These are phyloP conservation scores for Lithocarpus polystachyus DNA, from an alignment of 306 rosid species.

Conservation along the genomic window DNA sequence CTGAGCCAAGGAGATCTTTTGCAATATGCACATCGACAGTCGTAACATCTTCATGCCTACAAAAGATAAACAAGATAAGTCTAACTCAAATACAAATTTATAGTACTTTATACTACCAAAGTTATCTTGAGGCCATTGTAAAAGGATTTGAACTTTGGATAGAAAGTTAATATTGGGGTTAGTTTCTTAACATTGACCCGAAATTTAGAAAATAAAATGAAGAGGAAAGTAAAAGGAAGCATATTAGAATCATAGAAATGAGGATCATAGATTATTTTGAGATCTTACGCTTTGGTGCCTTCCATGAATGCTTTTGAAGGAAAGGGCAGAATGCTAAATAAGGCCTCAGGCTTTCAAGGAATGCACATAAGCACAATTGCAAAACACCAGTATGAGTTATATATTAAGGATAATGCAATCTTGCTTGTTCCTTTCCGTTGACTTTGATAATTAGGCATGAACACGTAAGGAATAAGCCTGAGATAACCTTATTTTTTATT, in stretches of 20 bases:
- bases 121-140: background rate
- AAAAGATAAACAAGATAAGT: background rate
- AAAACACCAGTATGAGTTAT: background rate
- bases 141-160: background rate
- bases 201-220: background rate
- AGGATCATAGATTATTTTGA: background rate
- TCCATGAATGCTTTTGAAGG: conserved; percentile 12
- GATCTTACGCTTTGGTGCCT: conserved; percentile 13
- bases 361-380: background rate
- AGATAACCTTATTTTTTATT: background rate
- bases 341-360: background rate
- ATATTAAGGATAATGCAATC: background rate
- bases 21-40: conserved; percentile 38
- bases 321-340: background rate
- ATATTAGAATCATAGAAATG: background rate
- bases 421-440: background rate
- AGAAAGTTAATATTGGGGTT: background rate
- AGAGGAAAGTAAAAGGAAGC: background rate
- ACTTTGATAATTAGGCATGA: background rate
- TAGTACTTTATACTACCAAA: background rate
- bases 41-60: conserved; percentile 37
- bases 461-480: background rate
- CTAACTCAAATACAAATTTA: background rate
- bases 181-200: background rate
- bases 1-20: conserved; percentile 32